phyloP scores from a whole-genome alignment of 2,329 filamentous ascomycete species.

The Neoarthrinium moseri region DNA sequence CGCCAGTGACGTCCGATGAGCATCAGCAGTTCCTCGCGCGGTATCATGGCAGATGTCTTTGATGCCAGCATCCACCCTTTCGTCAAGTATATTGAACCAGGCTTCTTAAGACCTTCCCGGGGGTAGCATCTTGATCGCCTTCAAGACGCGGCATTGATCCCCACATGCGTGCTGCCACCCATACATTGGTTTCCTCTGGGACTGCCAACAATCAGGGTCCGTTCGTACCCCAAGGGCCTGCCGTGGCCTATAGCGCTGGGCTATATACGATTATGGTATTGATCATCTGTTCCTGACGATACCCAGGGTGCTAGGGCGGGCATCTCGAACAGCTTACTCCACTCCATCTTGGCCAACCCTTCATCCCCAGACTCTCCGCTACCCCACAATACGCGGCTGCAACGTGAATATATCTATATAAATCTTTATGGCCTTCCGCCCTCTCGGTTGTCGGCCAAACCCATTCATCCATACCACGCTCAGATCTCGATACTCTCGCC shows the following conservation, averaged over 20 bases:
- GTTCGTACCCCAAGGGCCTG: slow-evolving; percentile 19
- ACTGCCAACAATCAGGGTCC: slow-evolving; percentile 19
- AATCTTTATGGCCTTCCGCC: slow-evolving; percentile 33
- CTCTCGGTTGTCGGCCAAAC: slow-evolving; percentile 26
- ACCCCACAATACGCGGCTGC: slow-evolving; percentile 29
- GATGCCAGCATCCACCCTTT: background rate
- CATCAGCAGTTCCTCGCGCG: background rate
- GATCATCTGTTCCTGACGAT: slow-evolving; percentile 25
- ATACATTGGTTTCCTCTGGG: slow-evolving; percentile 20
- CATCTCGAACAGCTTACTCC: slow-evolving; percentile 22
- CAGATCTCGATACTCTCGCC: slow-evolving; percentile 13
- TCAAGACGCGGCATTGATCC: slow-evolving; percentile 26
- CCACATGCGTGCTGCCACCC: slow-evolving; percentile 24
- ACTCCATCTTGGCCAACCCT: slow-evolving; percentile 24
- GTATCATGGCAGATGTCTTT: background rate
- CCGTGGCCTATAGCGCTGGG: slow-evolving; percentile 22
- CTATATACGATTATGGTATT: slow-evolving; percentile 17
- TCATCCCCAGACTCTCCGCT: slow-evolving; percentile 32
- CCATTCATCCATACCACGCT: slow-evolving; percentile 22
- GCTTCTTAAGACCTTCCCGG: slow-evolving; percentile 14
- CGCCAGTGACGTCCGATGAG: too few relatives aligned
- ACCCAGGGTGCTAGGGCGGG: slow-evolving; percentile 15
- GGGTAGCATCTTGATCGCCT: slow-evolving; percentile 21
- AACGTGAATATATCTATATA: slow-evolving; percentile 35
- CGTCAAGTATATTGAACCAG: slow-evolving; percentile 16